Conservation (phyloP, 2,329 filamentous ascomycete genomes). For the Neofusicoccum umdonicola region DNA sequence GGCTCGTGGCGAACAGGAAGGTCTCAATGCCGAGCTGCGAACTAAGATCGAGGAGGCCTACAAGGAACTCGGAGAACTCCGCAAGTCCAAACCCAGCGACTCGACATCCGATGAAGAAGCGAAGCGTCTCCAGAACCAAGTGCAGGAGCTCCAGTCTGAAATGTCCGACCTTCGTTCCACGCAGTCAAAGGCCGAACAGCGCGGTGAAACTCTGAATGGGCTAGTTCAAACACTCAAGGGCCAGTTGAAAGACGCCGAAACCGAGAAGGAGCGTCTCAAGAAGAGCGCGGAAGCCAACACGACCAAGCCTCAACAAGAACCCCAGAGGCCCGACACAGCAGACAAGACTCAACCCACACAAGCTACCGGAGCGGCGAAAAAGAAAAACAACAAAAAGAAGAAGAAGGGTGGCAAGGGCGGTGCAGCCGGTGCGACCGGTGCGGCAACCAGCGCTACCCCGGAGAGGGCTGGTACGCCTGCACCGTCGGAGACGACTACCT, state of each 20-base stretch:
- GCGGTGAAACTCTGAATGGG: conserved; percentile 53
- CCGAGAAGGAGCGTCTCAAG: conserved; percentile 38
- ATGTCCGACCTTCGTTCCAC: conserved; percentile 30
- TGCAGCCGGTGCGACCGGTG: conserved; percentile 14
- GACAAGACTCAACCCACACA: conserved; percentile 75
- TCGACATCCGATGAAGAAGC: conserved; percentile 26
- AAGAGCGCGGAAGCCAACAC: conserved; percentile 15
- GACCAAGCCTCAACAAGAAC: conserved; percentile 19
- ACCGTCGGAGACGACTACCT: conserved; percentile 9
- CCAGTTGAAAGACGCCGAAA: conserved; percentile 55
- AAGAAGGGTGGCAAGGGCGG: conserved; percentile 64
- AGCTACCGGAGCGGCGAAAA: conserved; percentile 65
- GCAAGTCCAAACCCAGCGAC: conserved; percentile 30
- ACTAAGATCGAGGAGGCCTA: conserved; percentile 38
- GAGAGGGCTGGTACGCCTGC: conserved; percentile 30
- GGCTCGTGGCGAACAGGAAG: conserved; percentile 25
- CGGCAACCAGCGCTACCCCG: conserved; percentile 17
- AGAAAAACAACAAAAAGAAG: conserved; percentile 82
- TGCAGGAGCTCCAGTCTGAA: conserved; percentile 32
- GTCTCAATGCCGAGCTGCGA: conserved; percentile 38
- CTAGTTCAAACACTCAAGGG: conserved; percentile 54
- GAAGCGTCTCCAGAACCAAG: conserved; percentile 28
- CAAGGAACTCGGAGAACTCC: conserved; percentile 49
- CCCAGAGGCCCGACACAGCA: conserved; percentile 26
- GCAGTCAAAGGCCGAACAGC: conserved; percentile 49